Evolutionary conservation across 176 grass and related monocot genomes (phyloP).

Genomic region (Alopecurus myosuroides): DNA sequence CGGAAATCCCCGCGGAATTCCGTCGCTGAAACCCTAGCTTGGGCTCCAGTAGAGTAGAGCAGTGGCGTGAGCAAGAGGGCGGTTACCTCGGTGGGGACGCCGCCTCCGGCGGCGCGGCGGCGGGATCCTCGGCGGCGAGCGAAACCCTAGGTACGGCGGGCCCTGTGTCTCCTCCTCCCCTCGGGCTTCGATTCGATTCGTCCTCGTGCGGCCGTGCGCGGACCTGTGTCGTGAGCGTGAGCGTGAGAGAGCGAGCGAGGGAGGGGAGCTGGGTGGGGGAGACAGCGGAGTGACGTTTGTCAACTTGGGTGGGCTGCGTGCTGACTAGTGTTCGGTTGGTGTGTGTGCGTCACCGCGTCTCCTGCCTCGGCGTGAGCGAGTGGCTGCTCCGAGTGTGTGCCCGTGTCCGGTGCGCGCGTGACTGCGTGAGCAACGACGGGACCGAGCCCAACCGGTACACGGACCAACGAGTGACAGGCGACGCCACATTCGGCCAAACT

Average conservation of each 20-base stretch:
- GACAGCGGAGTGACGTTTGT: slow-evolving; percentile 39
- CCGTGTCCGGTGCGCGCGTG: neutral
- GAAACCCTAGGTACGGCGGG: slow-evolving; percentile 28
- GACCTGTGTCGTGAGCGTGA: slow-evolving; percentile 29
- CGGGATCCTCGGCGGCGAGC: neutral
- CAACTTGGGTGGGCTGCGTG: slow-evolving; percentile 32
- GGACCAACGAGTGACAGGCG: neutral
- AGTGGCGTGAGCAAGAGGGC: neutral
- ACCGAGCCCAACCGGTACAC: neutral
- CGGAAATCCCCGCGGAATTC: neutral
- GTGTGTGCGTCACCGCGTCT: neutral
- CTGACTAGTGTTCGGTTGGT: slow-evolving; percentile 23
- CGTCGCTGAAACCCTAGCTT: slow-evolving; percentile 2
- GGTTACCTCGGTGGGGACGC: slow-evolving; percentile 15
- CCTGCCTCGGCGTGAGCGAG: neutral
- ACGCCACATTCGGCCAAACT: neutral
- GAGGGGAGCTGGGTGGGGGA: neutral
- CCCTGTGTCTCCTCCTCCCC: neutral
- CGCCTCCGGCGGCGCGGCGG: neutral
- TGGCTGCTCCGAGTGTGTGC: neutral
- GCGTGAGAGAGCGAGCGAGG: neutral
- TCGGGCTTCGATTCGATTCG: slow-evolving; percentile 9
- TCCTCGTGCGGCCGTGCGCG: slow-evolving; percentile 16
- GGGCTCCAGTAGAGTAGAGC: neutral
- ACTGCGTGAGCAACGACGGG: neutral